Conservation (phyloP, 352 stramenopile species). For the Phytophthora cajani region DNA sequence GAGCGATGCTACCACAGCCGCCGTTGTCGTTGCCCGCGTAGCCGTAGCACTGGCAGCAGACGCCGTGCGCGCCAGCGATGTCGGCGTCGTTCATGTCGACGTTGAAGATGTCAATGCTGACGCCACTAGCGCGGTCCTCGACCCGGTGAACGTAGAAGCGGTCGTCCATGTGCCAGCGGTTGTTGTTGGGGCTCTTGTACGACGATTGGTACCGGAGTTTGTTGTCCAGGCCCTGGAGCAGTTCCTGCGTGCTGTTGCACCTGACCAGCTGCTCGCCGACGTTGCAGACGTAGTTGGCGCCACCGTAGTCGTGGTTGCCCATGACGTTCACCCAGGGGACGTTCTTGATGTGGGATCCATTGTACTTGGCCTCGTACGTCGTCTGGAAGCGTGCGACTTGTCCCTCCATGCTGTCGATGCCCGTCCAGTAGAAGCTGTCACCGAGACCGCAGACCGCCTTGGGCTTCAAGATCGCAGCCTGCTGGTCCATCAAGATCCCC, state of each 20-base stretch:
- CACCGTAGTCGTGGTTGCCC: slow-evolving; percentile 22
- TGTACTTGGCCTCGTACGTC: slow-evolving; percentile 9
- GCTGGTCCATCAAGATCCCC: slow-evolving; percentile 38
- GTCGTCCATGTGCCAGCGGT: background rate
- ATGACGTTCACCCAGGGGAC: slow-evolving; percentile 1
- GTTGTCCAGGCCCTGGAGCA: slow-evolving; percentile 19
- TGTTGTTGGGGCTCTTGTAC: slow-evolving; percentile 15
- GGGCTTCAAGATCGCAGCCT: slow-evolving; percentile 44
- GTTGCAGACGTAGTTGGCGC: slow-evolving; percentile 21
- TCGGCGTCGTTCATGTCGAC: background rate
- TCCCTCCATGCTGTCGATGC: slow-evolving; percentile 17
- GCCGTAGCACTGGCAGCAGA: slow-evolving; percentile 90
- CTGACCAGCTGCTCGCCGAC: background rate
- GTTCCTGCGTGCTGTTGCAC: slow-evolving; percentile 17
- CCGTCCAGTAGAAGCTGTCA: slow-evolving; percentile 24
- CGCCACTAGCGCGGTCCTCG: background rate
- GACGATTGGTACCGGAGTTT: slow-evolving; percentile 17
- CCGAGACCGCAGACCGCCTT: slow-evolving; percentile 23
- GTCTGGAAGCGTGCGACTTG: slow-evolving; percentile 14
- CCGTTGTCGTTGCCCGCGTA: slow-evolving; percentile 36
- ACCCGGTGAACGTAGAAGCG: slow-evolving; percentile 3
- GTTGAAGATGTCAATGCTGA: background rate
- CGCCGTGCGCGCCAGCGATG: slow-evolving; percentile 63
- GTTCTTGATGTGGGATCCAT: slow-evolving; percentile 20
- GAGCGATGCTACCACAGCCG: slow-evolving; percentile 4